phyloP scores from a whole-genome alignment of 805 yeast genomes.

The Nakazawaea wyomingensis region DNA sequence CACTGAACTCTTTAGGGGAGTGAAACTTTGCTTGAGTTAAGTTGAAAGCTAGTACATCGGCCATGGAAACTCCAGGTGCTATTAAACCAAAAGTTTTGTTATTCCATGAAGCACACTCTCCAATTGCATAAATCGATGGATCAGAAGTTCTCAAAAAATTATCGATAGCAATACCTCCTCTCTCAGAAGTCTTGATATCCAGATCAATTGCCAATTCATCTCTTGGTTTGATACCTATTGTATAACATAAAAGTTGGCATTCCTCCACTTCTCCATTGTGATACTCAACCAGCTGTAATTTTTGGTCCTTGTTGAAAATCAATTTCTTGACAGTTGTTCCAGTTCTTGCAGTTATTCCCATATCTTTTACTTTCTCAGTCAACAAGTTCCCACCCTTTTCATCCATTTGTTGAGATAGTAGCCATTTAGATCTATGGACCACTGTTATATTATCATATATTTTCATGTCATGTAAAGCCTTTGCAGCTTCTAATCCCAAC shows the following conservation, averaged over 20 bases:
- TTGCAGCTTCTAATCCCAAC: slow-evolving; percentile 32
- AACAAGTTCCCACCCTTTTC: slow-evolving; percentile 28
- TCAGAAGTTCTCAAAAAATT: slow-evolving; percentile 25
- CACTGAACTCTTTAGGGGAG: slow-evolving; percentile 22
- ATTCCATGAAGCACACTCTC: slow-evolving; percentile 34
- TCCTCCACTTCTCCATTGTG: slow-evolving; percentile 24
- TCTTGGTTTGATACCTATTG: slow-evolving; percentile 31
- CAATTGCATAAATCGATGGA: slow-evolving; percentile 26
- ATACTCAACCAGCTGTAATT: slow-evolving; percentile 22
- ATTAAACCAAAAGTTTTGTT: slow-evolving; percentile 29
- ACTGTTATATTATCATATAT: slow-evolving; percentile 25
- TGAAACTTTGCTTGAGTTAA: slow-evolving; percentile 30
- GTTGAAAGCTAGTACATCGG: slow-evolving; percentile 30
- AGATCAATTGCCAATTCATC: slow-evolving; percentile 26
- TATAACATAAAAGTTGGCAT: slow-evolving; percentile 29
- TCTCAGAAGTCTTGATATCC: slow-evolving; percentile 19
- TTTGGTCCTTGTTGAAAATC: slow-evolving; percentile 24
- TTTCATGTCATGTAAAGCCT: slow-evolving; percentile 28
- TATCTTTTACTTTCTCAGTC: slow-evolving; percentile 42
- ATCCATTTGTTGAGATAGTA: slow-evolving; percentile 31
- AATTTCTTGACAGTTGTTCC: slow-evolving; percentile 46
- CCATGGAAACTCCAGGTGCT: slow-evolving; percentile 36
- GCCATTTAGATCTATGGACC: slow-evolving; percentile 29
- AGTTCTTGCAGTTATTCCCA: slow-evolving; percentile 48
- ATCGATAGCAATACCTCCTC: slow-evolving; percentile 28